Evolutionary conservation across 176 grass and related monocot genomes (phyloP), one percentile per base, ranked within the genome.

Genomic region (Echinochloa phyllopogon): DNA sequence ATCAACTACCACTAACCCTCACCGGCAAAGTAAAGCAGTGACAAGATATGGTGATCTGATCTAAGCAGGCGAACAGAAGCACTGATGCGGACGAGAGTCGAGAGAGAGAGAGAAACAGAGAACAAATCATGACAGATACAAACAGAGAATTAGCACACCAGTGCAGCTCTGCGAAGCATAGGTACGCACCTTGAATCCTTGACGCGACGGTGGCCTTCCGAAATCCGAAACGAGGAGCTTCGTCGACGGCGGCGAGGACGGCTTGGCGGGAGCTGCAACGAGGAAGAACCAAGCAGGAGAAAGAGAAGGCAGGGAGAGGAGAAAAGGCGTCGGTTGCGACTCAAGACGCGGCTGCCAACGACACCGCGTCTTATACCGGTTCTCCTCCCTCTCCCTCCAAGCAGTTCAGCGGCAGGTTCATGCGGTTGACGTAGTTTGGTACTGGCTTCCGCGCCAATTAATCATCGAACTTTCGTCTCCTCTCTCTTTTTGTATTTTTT

Each of bases 401-500:
- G 29, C 29, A 33, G 29, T n/a, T 25, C 3, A 60, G 57, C 57
- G 3, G 21, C 56, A 10, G 56, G 5, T 60, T 72, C 3, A 33
- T 12, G 70, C 38, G 27, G 36, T 86, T 86, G 10, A 72, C 47
- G 65, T 21, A 14, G 52, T 65, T 63, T 77, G 20, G 6, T 43
- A 13, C 44, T 72, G 48, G 25, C 74, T 90, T 90, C 83, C 7
- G 13, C 39, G 61, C 73, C 67, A 83, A 78, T 86, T 62, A 71
- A 86, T 53, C 78, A 29, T 68, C 1, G 55, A 44, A 21, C 70
- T 75, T 63, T 52, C 29, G 47, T 10, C 56, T 12, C 57, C 6
- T 10, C 6, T n/a, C 52, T 38, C 16, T 33, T 49, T 89, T 83
- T 83, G 76, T 79, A 58, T 80, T 79, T 61, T 68, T 49, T 39